A percentile compares a stretch with the other conserved stretches of the same genome.
phyloP scores from a whole-genome alignment of 306 rosid species.

The Abrus pulchellus region DNA sequence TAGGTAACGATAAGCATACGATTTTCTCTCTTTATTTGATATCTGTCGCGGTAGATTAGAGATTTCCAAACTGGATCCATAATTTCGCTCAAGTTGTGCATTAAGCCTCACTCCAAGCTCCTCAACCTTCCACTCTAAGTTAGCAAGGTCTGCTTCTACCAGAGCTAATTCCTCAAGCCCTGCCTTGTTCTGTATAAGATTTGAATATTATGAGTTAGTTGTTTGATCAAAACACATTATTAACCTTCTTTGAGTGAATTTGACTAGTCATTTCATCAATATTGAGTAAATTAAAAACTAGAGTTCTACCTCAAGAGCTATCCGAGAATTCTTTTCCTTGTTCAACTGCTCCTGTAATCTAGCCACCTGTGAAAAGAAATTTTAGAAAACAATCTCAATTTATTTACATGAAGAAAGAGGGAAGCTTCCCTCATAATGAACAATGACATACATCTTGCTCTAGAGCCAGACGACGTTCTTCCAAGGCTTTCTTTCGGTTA shows the following conservation, averaged over 20 bases:
- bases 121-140: constrained; percentile 66
- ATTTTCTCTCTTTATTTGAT: constrained; percentile 54
- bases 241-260: constrained; percentile 35
- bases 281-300: constrained; percentile 53
- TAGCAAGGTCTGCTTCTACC: constrained; percentile 66
- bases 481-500: constrained; percentile 65
- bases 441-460: constrained; percentile 74
- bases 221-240: constrained; percentile 41
- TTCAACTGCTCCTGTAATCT: constrained; percentile 74
- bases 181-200: constrained; percentile 68
- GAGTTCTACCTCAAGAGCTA: constrained; percentile 72
- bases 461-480: constrained; percentile 78
- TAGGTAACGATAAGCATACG: constrained; percentile 57
- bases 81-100: constrained; percentile 53
- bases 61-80: constrained; percentile 42
- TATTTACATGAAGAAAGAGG: constrained; percentile 29
- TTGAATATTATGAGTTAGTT: constrained; percentile 41
- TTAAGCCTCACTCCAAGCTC: constrained; percentile 71
- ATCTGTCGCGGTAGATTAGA: constrained; percentile 38
- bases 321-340: constrained; percentile 72
- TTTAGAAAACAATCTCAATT: constrained; percentile 38
- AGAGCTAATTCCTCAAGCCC: constrained; percentile 74
- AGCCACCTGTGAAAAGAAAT: constrained; percentile 64
- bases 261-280: constrained; percentile 61
- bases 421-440: constrained; percentile 38